Base-by-base conservation (phyloP, 768 basidiomycete genomes). In the Termitomyces bulborhizus region DNA sequence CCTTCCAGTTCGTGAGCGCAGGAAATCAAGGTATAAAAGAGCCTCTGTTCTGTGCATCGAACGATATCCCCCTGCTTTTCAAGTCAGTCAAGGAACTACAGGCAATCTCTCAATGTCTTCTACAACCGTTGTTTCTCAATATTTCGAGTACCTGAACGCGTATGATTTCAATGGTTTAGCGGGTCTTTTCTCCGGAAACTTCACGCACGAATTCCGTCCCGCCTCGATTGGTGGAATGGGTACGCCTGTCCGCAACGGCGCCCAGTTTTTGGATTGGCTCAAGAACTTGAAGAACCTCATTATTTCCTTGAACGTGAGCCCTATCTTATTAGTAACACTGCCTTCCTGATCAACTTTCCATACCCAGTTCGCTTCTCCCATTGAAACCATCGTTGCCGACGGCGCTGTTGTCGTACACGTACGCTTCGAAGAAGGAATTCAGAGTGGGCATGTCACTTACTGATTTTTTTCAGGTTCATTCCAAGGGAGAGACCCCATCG, bases 401-500 rank as follows among this genome's bases (percentile, higher is more conserved):
- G 34, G 44, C 16, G 41, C 52, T 11, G 57, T 54, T 18, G 49
- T 58, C 37, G 43, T 58, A 16, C 57, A 58, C 31, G 53, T 58
- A 53, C 21, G 53, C 46, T 41, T 27, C 9, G 13, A 27, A 21
- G 21, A 40, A 7, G 5, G 8, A 9, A 13, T 12, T 34, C 6
- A 44, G 8, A 36, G 6, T 13, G 12, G 21, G 5, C 16, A 32
- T 26, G 11, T 11, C 11, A 32, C 29, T 41, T 9, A 44, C 6
- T 6, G 4, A 24, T 26, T 24, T 24, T 27, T 27, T 3, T 11
- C 29, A 51, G 53, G 53, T 58, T 37, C 44, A 46, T 42, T 52
- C 39, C 18, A 6, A 46, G 8, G 53, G 53, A 15, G 40, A 36
- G 18, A 54, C 57, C 15, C 32, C 52, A 31, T 41, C 48, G 9